Conservation (phyloP, 2,329 filamentous ascomycete genomes). For the Cladobotryum mycophilum region DNA sequence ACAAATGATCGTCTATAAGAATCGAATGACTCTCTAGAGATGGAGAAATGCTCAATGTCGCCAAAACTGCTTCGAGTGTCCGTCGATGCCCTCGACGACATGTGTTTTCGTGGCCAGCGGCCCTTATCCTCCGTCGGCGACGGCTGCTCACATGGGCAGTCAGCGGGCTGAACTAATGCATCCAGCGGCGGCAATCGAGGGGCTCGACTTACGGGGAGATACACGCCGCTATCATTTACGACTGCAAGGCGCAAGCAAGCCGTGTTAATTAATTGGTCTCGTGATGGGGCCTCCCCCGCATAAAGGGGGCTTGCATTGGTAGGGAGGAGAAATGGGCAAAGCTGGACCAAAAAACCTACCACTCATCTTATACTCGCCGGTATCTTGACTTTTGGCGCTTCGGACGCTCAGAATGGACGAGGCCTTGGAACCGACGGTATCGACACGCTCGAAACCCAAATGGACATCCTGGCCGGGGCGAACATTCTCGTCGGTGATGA, state of each 20-base stretch:
- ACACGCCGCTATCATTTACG: conserved; percentile 92
- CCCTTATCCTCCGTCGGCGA: conserved; percentile 80
- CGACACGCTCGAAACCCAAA: conserved; percentile 52
- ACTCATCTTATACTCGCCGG: conserved; percentile 72
- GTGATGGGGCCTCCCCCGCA: conserved; percentile 15
- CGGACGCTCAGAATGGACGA: conserved; percentile 57
- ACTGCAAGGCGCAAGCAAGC: conserved; percentile 46
- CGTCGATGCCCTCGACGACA: conserved; percentile 47
- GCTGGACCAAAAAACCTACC: conserved; percentile 45
- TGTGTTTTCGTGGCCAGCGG: conserved; percentile 61
- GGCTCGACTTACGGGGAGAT: conserved; percentile 66
- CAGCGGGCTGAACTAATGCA: conserved; percentile 1
- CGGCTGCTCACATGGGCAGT: conserved; percentile 46
- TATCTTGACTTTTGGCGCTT: conserved; percentile 55
- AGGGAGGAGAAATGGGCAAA: neutral
- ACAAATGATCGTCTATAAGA: conserved; percentile 95
- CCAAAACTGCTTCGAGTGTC: conserved; percentile 57
- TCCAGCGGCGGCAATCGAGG: neutral
- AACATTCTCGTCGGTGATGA: conserved; percentile 48
- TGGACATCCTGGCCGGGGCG: conserved; percentile 32
- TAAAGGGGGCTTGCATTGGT: conserved; percentile 8
- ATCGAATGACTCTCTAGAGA: conserved; percentile 94
- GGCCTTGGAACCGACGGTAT: conserved; percentile 56
- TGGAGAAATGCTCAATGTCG: conserved; percentile 89
- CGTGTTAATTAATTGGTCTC: conserved; percentile 22